These are phyloP conservation scores for Tylopilus sp. DNA, from an alignment of 768 basidiomycete species.

Conservation along the genomic window DNA sequence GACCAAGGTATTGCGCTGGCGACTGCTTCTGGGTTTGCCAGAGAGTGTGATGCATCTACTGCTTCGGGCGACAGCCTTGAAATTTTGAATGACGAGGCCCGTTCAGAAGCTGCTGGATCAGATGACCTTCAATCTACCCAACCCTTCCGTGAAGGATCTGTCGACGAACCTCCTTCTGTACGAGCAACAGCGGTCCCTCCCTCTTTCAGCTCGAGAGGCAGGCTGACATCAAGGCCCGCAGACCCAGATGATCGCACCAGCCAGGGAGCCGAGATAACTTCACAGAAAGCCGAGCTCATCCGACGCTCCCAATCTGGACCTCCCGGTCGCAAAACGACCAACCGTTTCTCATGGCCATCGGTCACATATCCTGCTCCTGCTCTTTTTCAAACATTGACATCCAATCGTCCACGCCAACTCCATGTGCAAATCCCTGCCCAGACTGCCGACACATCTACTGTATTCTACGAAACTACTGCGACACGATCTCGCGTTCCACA, in stretches of 20 bases:
- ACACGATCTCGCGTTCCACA: constrained; percentile 30
- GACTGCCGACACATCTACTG: constrained; percentile 47
- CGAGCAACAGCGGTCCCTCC: constrained; percentile 8
- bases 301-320: constrained; percentile 46
- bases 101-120: constrained; percentile 56
- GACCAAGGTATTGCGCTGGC: constrained; percentile 66
- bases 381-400: constrained; percentile 44
- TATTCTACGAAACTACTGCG: constrained; percentile 62
- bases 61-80: constrained; percentile 61
- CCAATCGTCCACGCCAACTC: constrained; percentile 30
- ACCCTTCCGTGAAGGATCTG: constrained; percentile 57
- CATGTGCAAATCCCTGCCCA: constrained; percentile 30
- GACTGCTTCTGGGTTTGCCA: constrained; percentile 57
- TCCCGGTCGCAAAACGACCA: constrained; percentile 32
- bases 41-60: constrained; percentile 49
- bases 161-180: constrained; percentile 12
- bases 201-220: constrained; percentile 23
- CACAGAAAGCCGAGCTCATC: constrained; percentile 37
- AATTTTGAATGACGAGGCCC: constrained; percentile 58
- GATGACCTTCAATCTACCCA: constrained; percentile 69
- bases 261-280: constrained; percentile 14
- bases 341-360: constrained; percentile 40
- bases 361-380: constrained; percentile 44
- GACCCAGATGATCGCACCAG: constrained; percentile 6
- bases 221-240: constrained; percentile 17